A percentile compares a stretch with the other conserved stretches of the same genome.
Evolutionary conservation across 139 green algal genomes (phyloP).

Genomic region (Chlorella ohadii): DNA sequence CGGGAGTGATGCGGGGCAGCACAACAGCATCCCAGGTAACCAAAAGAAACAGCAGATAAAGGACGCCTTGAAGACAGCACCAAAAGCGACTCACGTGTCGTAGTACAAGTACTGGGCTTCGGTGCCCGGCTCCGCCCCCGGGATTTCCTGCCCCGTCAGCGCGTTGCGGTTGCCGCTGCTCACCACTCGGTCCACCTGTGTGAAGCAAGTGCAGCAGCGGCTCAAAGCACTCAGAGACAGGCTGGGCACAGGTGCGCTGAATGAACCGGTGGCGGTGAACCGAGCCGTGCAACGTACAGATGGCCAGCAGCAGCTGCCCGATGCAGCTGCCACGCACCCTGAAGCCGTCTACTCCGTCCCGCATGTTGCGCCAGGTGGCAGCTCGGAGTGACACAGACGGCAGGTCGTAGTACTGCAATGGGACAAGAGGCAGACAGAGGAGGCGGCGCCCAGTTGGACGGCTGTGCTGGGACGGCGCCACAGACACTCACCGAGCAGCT

Average conservation of each 20-base stretch:
- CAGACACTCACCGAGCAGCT: too few species aligned
- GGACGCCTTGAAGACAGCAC: too few species aligned
- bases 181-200: conserved; percentile 11
- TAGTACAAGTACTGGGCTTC: background rate
- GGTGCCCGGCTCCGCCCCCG: background rate
- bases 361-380: conserved; percentile 18
- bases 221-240: too few species aligned
- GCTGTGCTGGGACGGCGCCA: too few species aligned
- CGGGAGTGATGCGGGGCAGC: background rate
- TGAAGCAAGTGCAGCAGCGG: too few species aligned
- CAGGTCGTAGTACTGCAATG: conserved; percentile 17
- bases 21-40: too few species aligned
- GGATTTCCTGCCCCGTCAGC: conserved; percentile 8
- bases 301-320: background rate
- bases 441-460: too few species aligned
- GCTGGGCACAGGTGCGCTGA: too few species aligned
- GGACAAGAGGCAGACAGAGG: too few species aligned
- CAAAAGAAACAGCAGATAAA: too few species aligned
- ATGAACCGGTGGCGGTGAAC: too few species aligned
- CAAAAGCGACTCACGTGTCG: background rate
- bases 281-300: background rate
- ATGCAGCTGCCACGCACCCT: background rate
- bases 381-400: background rate
- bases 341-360: conserved; percentile 3
- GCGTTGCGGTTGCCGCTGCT: background rate